Evolutionary conservation across 2,329 filamentous ascomycete species (phyloP), one percentile per base, ranked within the genome.

Genomic region (Ophiocordyceps camponoti-leonardi): DNA sequence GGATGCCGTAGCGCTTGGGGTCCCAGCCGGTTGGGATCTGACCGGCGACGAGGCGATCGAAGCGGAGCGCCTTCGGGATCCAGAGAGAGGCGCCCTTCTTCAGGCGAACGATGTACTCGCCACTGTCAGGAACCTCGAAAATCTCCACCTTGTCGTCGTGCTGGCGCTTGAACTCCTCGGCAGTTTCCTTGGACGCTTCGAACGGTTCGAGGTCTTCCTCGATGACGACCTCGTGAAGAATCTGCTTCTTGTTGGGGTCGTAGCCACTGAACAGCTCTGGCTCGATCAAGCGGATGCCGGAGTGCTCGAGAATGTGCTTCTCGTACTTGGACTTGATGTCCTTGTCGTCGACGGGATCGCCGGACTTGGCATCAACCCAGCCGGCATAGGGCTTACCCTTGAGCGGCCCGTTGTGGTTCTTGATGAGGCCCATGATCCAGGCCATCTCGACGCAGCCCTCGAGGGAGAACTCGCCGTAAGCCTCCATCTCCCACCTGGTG

Each of bases 381-480:
- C 92, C 92, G 53, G 90, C 86, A 68, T 98, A 96, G 52, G 83
- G 83, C 69, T 94, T 83, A 61, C 92, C 92, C 71, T 98, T 98
- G 62, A 98, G 78, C 30, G 82, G 81, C 18, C 92, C 92, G 55
- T 96, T 96, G 71, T 94, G 86, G 65, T 98, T 94, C 74, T 90
- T 95, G 71, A 98, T 96, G 49, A 96, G 79, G 59, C 92, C 92
- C 90, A 96, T 98, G 64, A 98, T 86, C 92, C 92, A 98, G 30
- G 92, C 88, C 92, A 98, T 98, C 67, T 98, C 92, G 49, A 98
- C 83, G 58, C 92, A 96, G 28, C 92, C 92, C 65, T 98, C 93
- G 14, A 98, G 77, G 10, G 92, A 96, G 69, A 98, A 98, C 59
- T 94, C 77, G 60, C 92, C 92, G 53, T 88, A 81, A 1, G 92